Evolutionary conservation across 768 basidiomycete genomes (phyloP).

Genomic region (Pholiota microspora): DNA sequence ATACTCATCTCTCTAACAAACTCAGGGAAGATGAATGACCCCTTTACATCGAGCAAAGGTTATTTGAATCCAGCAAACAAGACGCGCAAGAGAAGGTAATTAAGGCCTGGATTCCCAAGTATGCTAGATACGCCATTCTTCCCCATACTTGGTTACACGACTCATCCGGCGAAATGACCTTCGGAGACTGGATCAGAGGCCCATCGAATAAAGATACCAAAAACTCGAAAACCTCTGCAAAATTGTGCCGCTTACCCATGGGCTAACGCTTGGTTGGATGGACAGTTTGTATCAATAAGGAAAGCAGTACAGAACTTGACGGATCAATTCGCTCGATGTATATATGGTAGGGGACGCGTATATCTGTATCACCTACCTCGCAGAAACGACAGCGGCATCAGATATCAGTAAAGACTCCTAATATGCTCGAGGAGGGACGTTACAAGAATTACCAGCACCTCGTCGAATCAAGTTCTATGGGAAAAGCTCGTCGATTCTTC

Average conservation of each 20-base stretch:
- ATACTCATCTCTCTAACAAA: no score
- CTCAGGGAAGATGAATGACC: no score
- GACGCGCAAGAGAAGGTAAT: no score
- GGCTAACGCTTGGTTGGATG: background rate
- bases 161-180: slow-evolving; percentile 3
- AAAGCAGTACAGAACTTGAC: background rate
- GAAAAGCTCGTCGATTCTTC: background rate
- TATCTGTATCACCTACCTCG: background rate
- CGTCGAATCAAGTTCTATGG: background rate
- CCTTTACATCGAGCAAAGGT: no score
- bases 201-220: background rate
- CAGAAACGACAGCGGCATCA: background rate
- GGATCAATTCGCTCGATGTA: slow-evolving; percentile 2
- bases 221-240: background rate
- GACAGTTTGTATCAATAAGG: slow-evolving; percentile 1
- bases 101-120: no score
- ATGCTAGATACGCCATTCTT: slow-evolving; percentile 14
- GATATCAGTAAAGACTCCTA: background rate
- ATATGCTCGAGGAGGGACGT: background rate
- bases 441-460: background rate
- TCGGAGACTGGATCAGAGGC: background rate
- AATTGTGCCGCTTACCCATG: background rate
- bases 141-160: slow-evolving; percentile 15
- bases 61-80: no score
- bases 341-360: background rate